Conservation (phyloP, 805 yeast genomes). For the Nakazawaea laoshanensis region DNA sequence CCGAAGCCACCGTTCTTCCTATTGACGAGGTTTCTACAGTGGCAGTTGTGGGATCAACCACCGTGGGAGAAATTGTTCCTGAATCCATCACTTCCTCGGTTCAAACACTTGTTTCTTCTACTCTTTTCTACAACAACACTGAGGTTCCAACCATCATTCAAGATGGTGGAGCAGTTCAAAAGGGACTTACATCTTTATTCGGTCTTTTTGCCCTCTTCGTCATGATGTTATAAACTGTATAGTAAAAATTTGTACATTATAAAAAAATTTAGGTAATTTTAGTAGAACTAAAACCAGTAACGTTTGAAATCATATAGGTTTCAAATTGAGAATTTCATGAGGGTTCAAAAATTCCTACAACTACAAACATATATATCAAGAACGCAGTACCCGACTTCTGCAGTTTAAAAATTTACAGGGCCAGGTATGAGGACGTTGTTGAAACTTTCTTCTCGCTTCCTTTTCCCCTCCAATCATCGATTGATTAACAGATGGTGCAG, state of each 20-base stretch:
- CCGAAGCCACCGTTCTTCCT: constrained; percentile 8
- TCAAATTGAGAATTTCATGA: too few species aligned
- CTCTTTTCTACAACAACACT: constrained; percentile 6
- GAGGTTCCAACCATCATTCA: constrained; percentile 3
- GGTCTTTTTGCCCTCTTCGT: constrained; percentile 4
- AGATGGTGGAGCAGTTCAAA: constrained; percentile 6
- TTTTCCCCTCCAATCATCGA: constrained; percentile 38
- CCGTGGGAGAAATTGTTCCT: constrained; percentile 11
- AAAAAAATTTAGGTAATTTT: too few species aligned
- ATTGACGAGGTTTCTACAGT: constrained; percentile 7
- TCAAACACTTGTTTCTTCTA: constrained; percentile 7
- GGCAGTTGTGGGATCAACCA: constrained; percentile 11
- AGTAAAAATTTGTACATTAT: too few species aligned
- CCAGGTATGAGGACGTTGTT: constrained; percentile 31
- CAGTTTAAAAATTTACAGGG: constrained; percentile 13
- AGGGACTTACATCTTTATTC: not conserved
- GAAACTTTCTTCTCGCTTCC: constrained; percentile 26
- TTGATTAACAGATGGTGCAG: constrained; percentile 27
- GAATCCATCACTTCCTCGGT: constrained; percentile 2
- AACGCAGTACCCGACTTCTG: constrained; percentile 30
- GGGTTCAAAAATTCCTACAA: not conserved
- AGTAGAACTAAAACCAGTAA: too few species aligned
- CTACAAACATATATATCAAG: constrained; percentile 22
- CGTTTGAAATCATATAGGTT: too few species aligned
- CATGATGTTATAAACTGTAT: constrained; percentile 7